A percentile compares a stretch with the other conserved stretches of the same genome.
phyloP scores from a whole-genome alignment of 306 rosid species.

The Arachis stenosperma region DNA sequence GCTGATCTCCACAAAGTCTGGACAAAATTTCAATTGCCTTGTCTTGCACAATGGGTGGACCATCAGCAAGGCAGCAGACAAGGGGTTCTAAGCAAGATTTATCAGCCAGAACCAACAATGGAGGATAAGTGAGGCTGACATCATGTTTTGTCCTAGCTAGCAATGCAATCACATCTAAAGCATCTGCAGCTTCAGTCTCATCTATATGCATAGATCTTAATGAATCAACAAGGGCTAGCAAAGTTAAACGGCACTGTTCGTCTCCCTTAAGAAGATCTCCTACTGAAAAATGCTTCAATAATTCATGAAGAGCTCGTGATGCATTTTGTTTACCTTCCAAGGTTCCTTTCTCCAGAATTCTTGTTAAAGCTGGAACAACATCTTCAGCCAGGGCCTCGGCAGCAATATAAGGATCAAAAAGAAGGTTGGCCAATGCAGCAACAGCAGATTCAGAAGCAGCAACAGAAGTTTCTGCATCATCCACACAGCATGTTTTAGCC shows the following conservation, averaged over 20 bases:
- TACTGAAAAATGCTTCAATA: conserved; percentile 81
- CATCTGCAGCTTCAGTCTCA: conserved; percentile 72
- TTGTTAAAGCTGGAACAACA: conserved; percentile 79
- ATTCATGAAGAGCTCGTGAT: conserved; percentile 82
- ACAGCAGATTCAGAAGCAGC: conserved; percentile 93
- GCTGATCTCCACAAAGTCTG: conserved; percentile 80
- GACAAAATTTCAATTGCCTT: conserved; percentile 87
- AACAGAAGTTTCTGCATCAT: conserved; percentile 83
- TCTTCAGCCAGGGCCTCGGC: conserved; percentile 80
- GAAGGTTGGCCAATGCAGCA: conserved; percentile 95
- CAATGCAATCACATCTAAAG: conserved; percentile 79
- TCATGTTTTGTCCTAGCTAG: conserved; percentile 78
- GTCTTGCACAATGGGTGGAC: conserved; percentile 78
- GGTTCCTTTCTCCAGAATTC: conserved; percentile 85
- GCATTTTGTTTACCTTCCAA: conserved; percentile 84
- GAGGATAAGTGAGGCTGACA: conserved; percentile 53
- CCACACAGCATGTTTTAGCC: conserved; percentile 89
- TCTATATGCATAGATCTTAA: conserved; percentile 65
- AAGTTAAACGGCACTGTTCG: conserved; percentile 69
- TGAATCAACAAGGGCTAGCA: conserved; percentile 81
- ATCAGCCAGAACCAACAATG: conserved; percentile 75
- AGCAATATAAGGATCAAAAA: conserved; percentile 79
- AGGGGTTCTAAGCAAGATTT: conserved; percentile 73
- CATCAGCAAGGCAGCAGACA: conserved; percentile 81
- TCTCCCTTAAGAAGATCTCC: conserved; percentile 73